Evolutionary conservation across 1,139 yeast species (phyloP), one percentile per base, ranked within the genome.

Genomic region (Hanseniaspora sp.): DNA sequence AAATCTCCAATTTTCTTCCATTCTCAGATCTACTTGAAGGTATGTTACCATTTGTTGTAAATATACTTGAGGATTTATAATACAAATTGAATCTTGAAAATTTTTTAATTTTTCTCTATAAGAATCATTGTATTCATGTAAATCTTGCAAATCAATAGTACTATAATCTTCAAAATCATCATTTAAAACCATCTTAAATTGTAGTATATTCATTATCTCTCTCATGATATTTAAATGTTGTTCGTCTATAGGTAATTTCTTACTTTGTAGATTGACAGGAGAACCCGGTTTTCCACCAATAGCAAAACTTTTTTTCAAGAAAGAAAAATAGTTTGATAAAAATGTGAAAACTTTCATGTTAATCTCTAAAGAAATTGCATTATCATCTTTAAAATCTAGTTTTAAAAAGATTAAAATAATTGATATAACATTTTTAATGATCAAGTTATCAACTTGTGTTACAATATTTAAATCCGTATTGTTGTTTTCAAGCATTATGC

Each of bases 31-130:
- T 17, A 11, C 28, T 34, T 48, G 48, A 18, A 53, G 40, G 11
- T 48, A 44, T n/a, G 41, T 18, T 23, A 47, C 31, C 55, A 90
- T 73, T 34, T 80, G 82, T 45, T 83, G 86, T 53, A 86, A 69
- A 63, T 83, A 88, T 48, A 92, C 71, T 12, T 80, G 79, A 51
- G 90, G 87, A 59, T 79, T 80, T 56, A 90, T 77, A 6, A 80
- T 71, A 3, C 95, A 94, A 58, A 92, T 81, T 15, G 85, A 79
- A 62, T 92, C 96, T 67, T 92, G 96, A 64, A 90, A 83, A 13
- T 77, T 74, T 63, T 83, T 83, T 58, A 94, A 74, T 63, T 79
- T 83, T 5, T 74, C 68, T 65, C 98, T 78, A 45, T 69, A 67
- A 51, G 86, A 74, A 58, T 90, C 97, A 58, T 73, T 74, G 62